Base-by-base conservation (phyloP, 768 basidiomycete genomes). In the Pholiota microspora region DNA sequence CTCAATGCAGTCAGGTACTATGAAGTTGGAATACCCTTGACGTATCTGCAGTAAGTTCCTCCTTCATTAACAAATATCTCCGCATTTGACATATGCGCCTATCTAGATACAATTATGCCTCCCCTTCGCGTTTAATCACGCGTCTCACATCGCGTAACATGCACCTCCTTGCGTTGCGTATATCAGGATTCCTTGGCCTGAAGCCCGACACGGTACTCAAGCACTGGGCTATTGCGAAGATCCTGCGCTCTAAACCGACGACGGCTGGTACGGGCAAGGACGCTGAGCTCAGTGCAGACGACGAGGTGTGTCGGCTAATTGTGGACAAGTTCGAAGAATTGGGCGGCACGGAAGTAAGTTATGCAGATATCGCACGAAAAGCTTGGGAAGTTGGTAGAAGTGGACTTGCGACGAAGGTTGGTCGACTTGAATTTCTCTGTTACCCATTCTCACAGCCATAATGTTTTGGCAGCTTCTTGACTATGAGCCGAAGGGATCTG, bases 161-260 rank as follows among this genome's bases (percentile, higher is more conserved):
- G 56, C 95, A 99, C 65, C 82, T 98, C 1, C 85, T 98, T 42
- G 94, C 96, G 7, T 83, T 98, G 15, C 86, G 94, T 23, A 86
- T 98, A 58, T 94, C 95, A 2, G 78, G 83, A 0, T 94, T 86
- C 71, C 80, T 98, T 27, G 80, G 82, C 13, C 76, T 98, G 42
- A 88, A 90, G 49, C 89, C 94, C 0, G 89, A 94, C 59, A 80
- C 83, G 0, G 94, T 98, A 0, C 74, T 99, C 36, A 91, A 87
- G 59, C 96, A 98, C 65, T 99, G 97, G 97, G 97, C 97, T 0
- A 86, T 85, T 55, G 88, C 92, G 1, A 96, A 97, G 70, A 97
- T 99, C 54, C 69, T 84, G 45, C 83, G 81, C 13, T 85, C 92
- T 9, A 83, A 84, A 57, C 76, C 87, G 0, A 75, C 82, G 0